Percentiles rank a stretch among this genome's conserved stretches.
Evolutionary conservation across 1,139 yeast genomes (phyloP).

Genomic region (Yamadazyma atmosphaerica): DNA sequence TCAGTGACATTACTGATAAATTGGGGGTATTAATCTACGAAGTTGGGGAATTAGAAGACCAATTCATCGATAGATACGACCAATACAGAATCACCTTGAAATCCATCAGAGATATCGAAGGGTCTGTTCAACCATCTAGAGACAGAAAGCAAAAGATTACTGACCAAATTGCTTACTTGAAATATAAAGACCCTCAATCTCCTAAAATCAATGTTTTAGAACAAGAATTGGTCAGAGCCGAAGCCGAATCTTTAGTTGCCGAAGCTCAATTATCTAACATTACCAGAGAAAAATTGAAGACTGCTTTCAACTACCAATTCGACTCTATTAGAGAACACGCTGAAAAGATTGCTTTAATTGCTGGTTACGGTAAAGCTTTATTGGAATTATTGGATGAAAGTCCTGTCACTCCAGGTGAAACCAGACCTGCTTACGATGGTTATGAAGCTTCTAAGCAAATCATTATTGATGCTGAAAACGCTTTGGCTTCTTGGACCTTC

Average conservation of each 20-base stretch:
- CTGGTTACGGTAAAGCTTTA: slow-evolving; percentile 86
- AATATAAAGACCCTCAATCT: slow-evolving; percentile 82
- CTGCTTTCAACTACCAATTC: slow-evolving; percentile 81
- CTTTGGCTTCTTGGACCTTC: slow-evolving; percentile 81
- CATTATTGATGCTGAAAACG: slow-evolving; percentile 81
- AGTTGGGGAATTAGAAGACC: slow-evolving; percentile 85
- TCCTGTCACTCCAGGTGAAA: slow-evolving; percentile 89
- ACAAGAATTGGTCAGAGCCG: slow-evolving; percentile 88
- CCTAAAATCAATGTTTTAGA: slow-evolving; percentile 80
- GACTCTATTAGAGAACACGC: slow-evolving; percentile 81
- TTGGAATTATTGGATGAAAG: slow-evolving; percentile 80
- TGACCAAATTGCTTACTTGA: slow-evolving; percentile 78
- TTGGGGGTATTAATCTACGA: slow-evolving; percentile 81
- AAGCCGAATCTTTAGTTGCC: slow-evolving; percentile 87
- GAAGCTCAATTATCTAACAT: slow-evolving; percentile 88
- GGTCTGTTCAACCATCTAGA: slow-evolving; percentile 83
- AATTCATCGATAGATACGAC: slow-evolving; percentile 82
- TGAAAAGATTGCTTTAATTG: slow-evolving; percentile 81
- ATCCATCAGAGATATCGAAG: slow-evolving; percentile 81
- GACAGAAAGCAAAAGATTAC: slow-evolving; percentile 85
- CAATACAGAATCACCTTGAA: slow-evolving; percentile 82
- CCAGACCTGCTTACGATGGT: slow-evolving; percentile 86
- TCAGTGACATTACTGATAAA: slow-evolving; percentile 82
- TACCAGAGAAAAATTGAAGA: slow-evolving; percentile 83
- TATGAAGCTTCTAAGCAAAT: slow-evolving; percentile 86